Conservation (phyloP, 1,139 yeast genomes). For the Taphrina wiesneri region DNA sequence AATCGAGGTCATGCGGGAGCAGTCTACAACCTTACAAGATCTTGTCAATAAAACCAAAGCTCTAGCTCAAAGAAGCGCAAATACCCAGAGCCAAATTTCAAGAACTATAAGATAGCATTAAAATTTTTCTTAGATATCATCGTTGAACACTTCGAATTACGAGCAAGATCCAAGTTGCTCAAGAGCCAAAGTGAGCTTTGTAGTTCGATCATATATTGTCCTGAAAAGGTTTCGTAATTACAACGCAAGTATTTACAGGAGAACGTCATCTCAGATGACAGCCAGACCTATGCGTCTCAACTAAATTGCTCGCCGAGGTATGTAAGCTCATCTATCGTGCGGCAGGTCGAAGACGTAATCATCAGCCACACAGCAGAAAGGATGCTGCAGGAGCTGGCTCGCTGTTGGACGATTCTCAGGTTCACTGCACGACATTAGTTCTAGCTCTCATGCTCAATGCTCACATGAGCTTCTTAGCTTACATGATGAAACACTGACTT, state of each 20-base stretch:
- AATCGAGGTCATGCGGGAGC: constrained; percentile 21
- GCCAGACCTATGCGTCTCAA: no score
- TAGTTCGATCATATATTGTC: background rate
- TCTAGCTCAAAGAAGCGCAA: constrained; percentile 16
- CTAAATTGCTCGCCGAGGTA: no score
- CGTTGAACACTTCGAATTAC: no score
- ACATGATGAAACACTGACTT: constrained; percentile 61
- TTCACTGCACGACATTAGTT: constrained; percentile 47
- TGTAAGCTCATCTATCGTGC: background rate
- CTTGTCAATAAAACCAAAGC: constrained; percentile 21
- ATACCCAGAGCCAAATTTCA: background rate
- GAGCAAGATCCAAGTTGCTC: no score
- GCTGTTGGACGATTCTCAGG: constrained; percentile 91
- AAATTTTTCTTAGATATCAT: background rate
- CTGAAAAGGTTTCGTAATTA: no score
- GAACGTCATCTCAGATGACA: no score
- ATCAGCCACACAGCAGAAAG: constrained; percentile 53
- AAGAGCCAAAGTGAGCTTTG: no score
- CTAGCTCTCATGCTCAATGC: background rate
- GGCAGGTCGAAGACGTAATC: constrained; percentile 6
- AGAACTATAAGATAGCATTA: background rate
- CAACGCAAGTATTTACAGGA: no score
- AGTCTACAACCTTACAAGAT: constrained; percentile 13
- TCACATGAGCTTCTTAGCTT: background rate
- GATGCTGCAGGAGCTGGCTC: constrained; percentile 59